Evolutionary conservation across 2,329 filamentous ascomycete species (phyloP).

Genomic region (Macroventuria anomochaeta): DNA sequence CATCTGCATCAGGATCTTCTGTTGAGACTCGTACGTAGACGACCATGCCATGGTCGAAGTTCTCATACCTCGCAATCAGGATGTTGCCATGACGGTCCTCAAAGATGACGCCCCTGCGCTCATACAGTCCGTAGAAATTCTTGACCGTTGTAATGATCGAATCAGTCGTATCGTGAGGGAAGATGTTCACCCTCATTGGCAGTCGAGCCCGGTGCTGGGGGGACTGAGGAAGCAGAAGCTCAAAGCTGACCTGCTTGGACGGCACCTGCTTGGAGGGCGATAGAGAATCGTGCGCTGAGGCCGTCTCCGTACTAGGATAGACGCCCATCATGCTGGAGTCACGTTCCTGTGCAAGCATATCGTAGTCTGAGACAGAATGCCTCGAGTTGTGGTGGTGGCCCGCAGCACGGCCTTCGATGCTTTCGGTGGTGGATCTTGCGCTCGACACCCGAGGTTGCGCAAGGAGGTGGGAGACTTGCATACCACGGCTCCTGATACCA

Average conservation of each 20-base stretch:
- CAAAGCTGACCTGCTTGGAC: conserved; percentile 78
- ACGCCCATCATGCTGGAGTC: conserved; percentile 44
- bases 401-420: conserved; percentile 35
- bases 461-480: conserved; percentile 44
- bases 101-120: conserved; percentile 85
- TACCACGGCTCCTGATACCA: conserved; percentile 24
- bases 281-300: conserved; percentile 41
- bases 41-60: conserved; percentile 89
- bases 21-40: conserved; percentile 87
- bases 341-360: conserved; percentile 35
- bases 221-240: conserved; percentile 72
- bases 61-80: conserved; percentile 94
- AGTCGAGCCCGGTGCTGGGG: conserved; percentile 75
- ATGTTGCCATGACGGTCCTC: conserved; percentile 89
- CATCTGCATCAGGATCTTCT: conserved; percentile 59
- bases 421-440: conserved; percentile 35
- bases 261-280: conserved; percentile 49
- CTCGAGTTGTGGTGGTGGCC: conserved; percentile 38
- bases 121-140: conserved; percentile 97
- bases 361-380: conserved; percentile 33
- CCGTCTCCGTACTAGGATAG: conserved; percentile 46
- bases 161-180: conserved; percentile 93
- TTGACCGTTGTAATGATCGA: conserved; percentile 98
- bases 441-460: conserved; percentile 33
- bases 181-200: conserved; percentile 89